Conservation (phyloP, 2,329 filamentous ascomycete species). For the Fusarium mundagurra region DNA sequence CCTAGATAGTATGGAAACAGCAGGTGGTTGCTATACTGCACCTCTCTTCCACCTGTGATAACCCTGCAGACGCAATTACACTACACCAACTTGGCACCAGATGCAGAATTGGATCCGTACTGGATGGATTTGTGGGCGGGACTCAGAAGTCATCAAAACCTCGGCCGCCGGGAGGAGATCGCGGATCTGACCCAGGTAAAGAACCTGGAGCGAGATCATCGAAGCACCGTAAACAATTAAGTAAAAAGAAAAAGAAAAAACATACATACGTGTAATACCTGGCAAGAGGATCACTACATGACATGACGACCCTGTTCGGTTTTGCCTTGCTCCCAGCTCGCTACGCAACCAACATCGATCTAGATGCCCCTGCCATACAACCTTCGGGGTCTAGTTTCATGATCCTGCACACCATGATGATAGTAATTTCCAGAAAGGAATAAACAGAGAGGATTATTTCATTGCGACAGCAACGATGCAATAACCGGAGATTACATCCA, state of each 20-base stretch:
- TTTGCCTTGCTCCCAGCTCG: conserved; percentile 21
- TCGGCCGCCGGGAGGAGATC: conserved; percentile 20
- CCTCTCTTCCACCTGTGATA: conserved; percentile 29
- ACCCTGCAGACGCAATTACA: conserved; percentile 36
- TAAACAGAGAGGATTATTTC: conserved; percentile 25
- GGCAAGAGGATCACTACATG: neutral
- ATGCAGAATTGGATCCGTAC: conserved; percentile 35
- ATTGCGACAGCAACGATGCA: conserved; percentile 39
- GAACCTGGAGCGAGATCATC: neutral
- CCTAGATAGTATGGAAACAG: neutral
- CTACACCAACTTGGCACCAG: conserved; percentile 30
- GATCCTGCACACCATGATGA: conserved; percentile 34
- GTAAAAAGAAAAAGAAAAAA: neutral
- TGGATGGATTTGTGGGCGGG: conserved; percentile 16
- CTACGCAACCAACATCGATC: conserved; percentile 28
- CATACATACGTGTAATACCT: neutral
- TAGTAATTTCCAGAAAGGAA: conserved; percentile 40
- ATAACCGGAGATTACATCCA: conserved; percentile 40
- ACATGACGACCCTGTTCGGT: conserved; percentile 1
- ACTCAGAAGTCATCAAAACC: conserved; percentile 14
- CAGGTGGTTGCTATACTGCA: conserved; percentile 20
- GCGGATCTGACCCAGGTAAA: conserved; percentile 7
- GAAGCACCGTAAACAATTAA: neutral
- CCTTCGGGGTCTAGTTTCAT: conserved; percentile 37
- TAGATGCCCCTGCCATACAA: conserved; percentile 23